These are phyloP conservation scores for Lipomyces lipofer DNA, from an alignment of 805 yeast genomes.

Conservation along the genomic window DNA sequence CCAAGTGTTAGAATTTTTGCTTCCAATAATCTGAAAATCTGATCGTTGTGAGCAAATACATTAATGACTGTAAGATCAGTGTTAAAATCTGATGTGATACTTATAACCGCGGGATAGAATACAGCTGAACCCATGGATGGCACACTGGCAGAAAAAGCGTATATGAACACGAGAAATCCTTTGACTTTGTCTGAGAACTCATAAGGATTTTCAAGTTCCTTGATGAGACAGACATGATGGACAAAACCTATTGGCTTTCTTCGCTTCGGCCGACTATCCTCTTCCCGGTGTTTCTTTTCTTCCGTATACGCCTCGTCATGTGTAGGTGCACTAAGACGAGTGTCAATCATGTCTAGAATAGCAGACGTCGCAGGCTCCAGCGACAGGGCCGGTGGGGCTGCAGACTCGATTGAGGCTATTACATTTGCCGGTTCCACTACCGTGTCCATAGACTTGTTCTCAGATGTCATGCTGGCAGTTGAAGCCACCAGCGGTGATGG, in stretches of 20 bases:
- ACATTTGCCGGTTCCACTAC: neutral
- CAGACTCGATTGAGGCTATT: neutral
- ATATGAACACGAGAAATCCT: slow-evolving; percentile 56
- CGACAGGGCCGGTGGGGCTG: slow-evolving; percentile 13
- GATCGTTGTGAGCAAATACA: too few species aligned
- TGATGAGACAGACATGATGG: slow-evolving; percentile 47
- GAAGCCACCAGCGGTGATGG: too few species aligned
- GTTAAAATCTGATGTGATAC: slow-evolving; percentile 54
- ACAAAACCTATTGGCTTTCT: slow-evolving; percentile 20
- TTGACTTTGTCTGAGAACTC: slow-evolving; percentile 56
- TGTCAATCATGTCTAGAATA: slow-evolving; percentile 11
- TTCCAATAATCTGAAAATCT: neutral
- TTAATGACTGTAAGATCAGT: slow-evolving; percentile 65
- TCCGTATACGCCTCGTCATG: neutral
- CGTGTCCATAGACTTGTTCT: neutral
- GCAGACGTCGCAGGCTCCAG: slow-evolving; percentile 21
- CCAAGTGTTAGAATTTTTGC: neutral
- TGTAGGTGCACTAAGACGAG: neutral
- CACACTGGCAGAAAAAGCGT: slow-evolving; percentile 71
- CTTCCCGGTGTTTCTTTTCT: neutral
- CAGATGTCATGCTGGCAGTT: too few species aligned
- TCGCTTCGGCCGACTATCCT: neutral
- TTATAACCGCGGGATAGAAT: slow-evolving; percentile 72
- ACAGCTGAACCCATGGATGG: slow-evolving; percentile 93
- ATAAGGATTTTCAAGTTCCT: slow-evolving; percentile 74